Conservation (phyloP, 352 stramenopile species). For the Phytophthora pini region DNA sequence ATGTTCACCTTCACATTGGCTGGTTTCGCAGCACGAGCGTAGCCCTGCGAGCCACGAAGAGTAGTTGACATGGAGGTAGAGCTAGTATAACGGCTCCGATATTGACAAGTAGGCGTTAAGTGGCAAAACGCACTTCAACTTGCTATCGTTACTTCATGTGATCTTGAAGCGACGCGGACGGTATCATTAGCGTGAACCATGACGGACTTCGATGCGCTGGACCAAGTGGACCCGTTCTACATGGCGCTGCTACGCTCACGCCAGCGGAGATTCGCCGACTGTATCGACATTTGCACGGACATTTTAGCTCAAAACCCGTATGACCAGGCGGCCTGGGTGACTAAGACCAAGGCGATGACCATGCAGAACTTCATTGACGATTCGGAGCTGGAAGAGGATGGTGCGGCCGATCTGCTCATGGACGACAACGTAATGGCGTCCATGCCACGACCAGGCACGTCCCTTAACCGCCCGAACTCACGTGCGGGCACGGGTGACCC, state of each 20-base stretch:
- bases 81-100: neutral
- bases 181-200: constrained; percentile 2
- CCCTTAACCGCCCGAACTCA: constrained; percentile 86
- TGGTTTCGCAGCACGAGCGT: neutral
- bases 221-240: constrained; percentile 91
- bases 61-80: constrained; percentile 11
- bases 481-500: constrained; percentile 54
- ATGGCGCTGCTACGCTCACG: constrained; percentile 80
- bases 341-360: constrained; percentile 91
- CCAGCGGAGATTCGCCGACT: constrained; percentile 83
- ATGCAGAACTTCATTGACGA: constrained; percentile 93
- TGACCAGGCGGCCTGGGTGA: constrained; percentile 90
- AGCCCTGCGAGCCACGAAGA: neutral
- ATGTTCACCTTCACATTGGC: constrained; percentile 20
- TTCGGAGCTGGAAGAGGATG: constrained; percentile 92
- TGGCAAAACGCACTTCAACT: neutral
- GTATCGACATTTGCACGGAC: constrained; percentile 83
- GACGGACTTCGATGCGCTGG: constrained; percentile 46
- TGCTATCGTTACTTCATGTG: constrained; percentile 5
- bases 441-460: constrained; percentile 89
- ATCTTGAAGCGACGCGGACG: constrained; percentile 15
- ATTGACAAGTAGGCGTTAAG: no score
- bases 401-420: constrained; percentile 91
- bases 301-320: constrained; percentile 88
- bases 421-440: constrained; percentile 93